Evolutionary conservation across 768 basidiomycete genomes (phyloP).

Genomic region (Paxillus rubicundulus): DNA sequence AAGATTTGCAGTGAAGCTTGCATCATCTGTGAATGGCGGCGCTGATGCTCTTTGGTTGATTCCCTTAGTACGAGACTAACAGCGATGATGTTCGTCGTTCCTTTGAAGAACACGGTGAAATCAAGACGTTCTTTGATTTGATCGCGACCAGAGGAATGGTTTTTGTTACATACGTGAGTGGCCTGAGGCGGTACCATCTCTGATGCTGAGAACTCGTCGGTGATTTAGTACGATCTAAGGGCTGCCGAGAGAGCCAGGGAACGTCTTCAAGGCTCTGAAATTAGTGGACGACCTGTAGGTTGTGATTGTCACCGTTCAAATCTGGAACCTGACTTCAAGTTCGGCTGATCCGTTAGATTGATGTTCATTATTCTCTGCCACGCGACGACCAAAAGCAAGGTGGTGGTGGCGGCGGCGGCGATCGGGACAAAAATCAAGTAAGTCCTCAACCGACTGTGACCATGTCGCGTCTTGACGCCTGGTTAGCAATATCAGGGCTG

Average conservation of each 20-base stretch:
- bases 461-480: constrained; percentile 9
- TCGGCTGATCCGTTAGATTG: constrained; percentile 60
- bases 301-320: not conserved
- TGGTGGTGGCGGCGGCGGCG: constrained; percentile 40
- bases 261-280: constrained; percentile 82
- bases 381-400: constrained; percentile 76
- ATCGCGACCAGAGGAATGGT: constrained; percentile 97
- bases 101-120: constrained; percentile 93
- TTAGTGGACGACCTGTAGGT: constrained; percentile 86
- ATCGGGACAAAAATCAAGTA: constrained; percentile 82
- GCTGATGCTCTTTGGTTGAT: constrained; percentile 13
- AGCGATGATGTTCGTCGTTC: constrained; percentile 79
- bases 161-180: constrained; percentile 95
- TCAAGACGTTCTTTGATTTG: constrained; percentile 96
- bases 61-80: constrained; percentile 78
- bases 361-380: constrained; percentile 96
- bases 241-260: constrained; percentile 92
- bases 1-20: constrained; percentile 11
- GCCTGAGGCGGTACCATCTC: not conserved
- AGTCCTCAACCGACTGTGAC: constrained; percentile 10
- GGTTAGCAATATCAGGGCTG: constrained; percentile 77
- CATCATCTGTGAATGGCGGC: not conserved
- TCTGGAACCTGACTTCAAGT: constrained; percentile 6
- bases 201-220: constrained; percentile 12
- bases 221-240: constrained; percentile 78